A percentile compares a stretch with the other conserved stretches of the same genome.
These are phyloP conservation scores for Pseudogymnoascus sp. DNA, from an alignment of 2,329 filamentous ascomycete genomes.

Conservation along the genomic window DNA sequence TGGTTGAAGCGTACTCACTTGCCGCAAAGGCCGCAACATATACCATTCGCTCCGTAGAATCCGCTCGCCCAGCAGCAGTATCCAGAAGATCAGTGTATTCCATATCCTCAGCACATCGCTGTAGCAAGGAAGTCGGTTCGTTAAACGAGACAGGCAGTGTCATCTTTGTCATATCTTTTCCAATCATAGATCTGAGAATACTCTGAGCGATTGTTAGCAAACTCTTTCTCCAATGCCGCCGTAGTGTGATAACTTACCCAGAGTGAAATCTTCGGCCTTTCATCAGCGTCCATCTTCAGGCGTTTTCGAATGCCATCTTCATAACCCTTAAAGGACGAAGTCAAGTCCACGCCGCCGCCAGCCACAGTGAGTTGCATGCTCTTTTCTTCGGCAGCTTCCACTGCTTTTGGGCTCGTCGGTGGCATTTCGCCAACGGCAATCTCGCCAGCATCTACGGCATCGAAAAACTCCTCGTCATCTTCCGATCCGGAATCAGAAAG, in stretches of 20 bases:
- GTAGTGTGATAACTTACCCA: constrained; percentile 59
- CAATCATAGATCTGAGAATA: constrained; percentile 98
- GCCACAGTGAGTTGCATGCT: constrained; percentile 37
- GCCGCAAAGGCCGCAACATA: constrained; percentile 95
- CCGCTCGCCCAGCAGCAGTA: constrained; percentile 71
- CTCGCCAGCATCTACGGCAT: constrained; percentile 88
- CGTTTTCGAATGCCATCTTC: constrained; percentile 75
- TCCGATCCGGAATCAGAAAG: constrained; percentile 70
- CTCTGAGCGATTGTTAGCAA: constrained; percentile 47
- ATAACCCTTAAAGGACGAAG: constrained; percentile 76
- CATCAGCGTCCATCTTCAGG: constrained; percentile 83
- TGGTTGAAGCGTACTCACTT: constrained; percentile 94
- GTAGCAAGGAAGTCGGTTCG: constrained; percentile 89
- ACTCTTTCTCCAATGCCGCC: neutral
- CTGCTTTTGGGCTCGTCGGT: constrained; percentile 30
- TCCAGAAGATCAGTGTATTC: constrained; percentile 93
- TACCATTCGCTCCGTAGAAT: constrained; percentile 85
- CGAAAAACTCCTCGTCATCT: constrained; percentile 90
- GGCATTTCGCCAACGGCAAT: constrained; percentile 71
- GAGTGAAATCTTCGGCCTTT: constrained; percentile 86
- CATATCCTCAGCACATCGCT: constrained; percentile 95
- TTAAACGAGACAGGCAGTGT: constrained; percentile 97
- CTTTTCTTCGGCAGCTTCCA: constrained; percentile 30
- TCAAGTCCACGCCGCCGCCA: constrained; percentile 54
- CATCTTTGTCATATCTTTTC: constrained; percentile 99